These are phyloP conservation scores for Globisporangium spinosum DNA, from an alignment of 352 stramenopile species.

Conservation along the genomic window DNA sequence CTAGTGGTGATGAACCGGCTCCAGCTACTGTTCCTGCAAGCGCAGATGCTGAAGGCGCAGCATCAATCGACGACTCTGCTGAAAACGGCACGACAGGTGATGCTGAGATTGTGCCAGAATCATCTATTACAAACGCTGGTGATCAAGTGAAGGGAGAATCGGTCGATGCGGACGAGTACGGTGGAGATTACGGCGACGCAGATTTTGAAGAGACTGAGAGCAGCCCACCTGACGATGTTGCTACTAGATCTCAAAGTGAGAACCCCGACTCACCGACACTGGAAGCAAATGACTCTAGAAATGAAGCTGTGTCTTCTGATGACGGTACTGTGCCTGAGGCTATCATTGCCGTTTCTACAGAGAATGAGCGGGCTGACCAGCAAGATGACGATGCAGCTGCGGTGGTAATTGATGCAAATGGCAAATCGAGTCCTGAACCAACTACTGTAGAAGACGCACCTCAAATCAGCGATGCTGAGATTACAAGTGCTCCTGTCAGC, in stretches of 20 bases:
- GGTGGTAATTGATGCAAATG: background rate
- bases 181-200: constrained; percentile 15
- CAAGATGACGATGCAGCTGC: background rate
- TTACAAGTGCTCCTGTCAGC: background rate
- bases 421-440: background rate
- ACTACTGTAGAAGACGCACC: background rate
- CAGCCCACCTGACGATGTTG: background rate
- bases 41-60: background rate
- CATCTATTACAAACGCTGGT: background rate
- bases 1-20: background rate
- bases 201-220: constrained; percentile 12
- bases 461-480: background rate
- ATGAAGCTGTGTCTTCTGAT: background rate
- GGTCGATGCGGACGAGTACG: constrained; percentile 3
- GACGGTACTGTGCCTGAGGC: too few species aligned
- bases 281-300: background rate
- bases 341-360: background rate
- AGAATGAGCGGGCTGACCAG: background rate
- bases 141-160: background rate
- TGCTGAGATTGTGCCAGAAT: too few species aligned
- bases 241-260: background rate
- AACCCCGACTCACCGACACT: background rate
- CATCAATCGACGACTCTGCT: background rate
- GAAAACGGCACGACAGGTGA: background rate
- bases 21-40: background rate